Evolutionary conservation across 192 early-diverging fungal species (phyloP), one percentile per base, ranked within the genome.

Genomic region (Entomortierella lignicola): DNA sequence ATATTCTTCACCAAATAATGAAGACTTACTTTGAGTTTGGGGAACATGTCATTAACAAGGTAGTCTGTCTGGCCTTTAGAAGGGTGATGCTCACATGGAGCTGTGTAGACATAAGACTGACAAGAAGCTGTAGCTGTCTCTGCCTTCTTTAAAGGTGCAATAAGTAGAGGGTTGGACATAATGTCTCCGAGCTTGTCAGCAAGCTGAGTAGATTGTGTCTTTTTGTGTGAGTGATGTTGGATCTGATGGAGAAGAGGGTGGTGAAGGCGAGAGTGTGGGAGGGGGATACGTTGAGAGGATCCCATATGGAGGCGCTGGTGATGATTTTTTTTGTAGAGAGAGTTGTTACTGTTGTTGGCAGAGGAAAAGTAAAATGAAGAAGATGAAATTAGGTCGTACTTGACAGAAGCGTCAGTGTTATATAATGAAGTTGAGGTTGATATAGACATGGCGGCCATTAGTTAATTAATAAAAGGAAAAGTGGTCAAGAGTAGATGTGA

Each of bases 21-120:
- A 60, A 62, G 25, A 79, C 67, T 79, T 79, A 79, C 75, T 60
- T 55, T 69, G 41, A 70, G 67, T 48, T 79, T 79, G 26, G 75
- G 75, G 68, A 79, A 79, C 75, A 79, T 79, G 67, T 79, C 75
- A 48, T 79, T 79, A 62, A 79, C 67, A 12, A 79, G 75, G 43
- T 79, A 79, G 57, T 79, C 75, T 1, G 75, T 79, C 57, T 66
- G 67, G 30, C 75, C 67, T 18, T 66, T 69, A 25, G 67, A 79
- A 17, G 75, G 75, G 27, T 79, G 75, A 47, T 79, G 75, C 37
- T 79, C 75, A 25, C 75, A 79, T 23, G 75, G 75, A 17, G 75
- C 75, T 25, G 75, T 79, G 52, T 79, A 79, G 15, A 79, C 75
- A 55, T 79, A 79, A 5, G 62, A 32, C 57, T 68, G 65, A 39